phyloP scores from a whole-genome alignment of 78 protist species.

The Cavenderia fasciculata region DNA sequence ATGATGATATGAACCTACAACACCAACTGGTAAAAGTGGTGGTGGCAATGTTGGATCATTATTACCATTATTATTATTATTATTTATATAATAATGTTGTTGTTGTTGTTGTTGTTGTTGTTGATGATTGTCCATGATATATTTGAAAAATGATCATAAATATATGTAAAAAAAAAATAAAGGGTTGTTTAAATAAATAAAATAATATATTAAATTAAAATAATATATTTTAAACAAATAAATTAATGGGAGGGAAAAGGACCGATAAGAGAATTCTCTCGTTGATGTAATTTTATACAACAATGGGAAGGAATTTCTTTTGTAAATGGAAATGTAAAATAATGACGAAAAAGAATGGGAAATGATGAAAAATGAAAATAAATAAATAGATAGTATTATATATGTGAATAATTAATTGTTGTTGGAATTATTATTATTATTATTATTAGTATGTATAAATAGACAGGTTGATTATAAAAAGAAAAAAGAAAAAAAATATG shows the following conservation, averaged over 20 bases:
- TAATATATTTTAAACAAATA: not conserved
- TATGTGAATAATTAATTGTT: not conserved
- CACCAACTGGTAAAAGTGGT: slow-evolving; percentile 9
- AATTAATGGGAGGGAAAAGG: not conserved
- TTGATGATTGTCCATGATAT: no score
- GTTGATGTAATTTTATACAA: not conserved
- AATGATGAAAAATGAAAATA: not conserved
- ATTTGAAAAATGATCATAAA: no score
- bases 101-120: not conserved
- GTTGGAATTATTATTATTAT: not conserved
- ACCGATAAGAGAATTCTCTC: not conserved
- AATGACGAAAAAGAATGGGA: not conserved
- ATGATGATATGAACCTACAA: slow-evolving; percentile 5
- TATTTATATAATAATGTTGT: not conserved
- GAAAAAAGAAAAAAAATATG: not conserved
- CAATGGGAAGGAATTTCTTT: no score
- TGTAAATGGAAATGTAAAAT: no score
- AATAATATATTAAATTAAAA: not conserved
- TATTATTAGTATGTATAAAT: no score
- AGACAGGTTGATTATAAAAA: no score
- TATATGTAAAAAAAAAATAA: not conserved
- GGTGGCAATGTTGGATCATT: not conserved
- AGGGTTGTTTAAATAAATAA: not conserved
- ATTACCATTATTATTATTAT: not conserved
- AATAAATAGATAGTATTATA: not conserved